Evolutionary conservation across 2,329 filamentous ascomycete species (phyloP).

Genomic region (Periconia digitata): DNA sequence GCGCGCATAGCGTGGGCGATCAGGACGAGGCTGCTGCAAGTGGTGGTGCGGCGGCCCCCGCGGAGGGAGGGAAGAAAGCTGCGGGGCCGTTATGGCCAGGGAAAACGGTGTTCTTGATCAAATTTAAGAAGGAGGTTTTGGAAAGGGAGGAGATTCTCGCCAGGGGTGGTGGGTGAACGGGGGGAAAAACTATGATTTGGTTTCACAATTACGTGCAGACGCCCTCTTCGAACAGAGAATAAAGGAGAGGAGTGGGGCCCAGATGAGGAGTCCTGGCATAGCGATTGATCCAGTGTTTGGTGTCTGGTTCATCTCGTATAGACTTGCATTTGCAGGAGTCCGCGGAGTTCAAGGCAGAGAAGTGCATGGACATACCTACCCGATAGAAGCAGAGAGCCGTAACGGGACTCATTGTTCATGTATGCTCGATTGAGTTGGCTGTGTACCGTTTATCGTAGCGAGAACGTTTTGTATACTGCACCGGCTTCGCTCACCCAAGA

Average conservation of each 20-base stretch:
- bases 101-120: constrained; percentile 92
- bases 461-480: too few relatives aligned
- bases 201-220: not conserved
- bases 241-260: not conserved
- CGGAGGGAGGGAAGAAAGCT: constrained; percentile 52
- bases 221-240: too few relatives aligned
- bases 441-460: too few relatives aligned
- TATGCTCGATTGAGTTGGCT: too few relatives aligned
- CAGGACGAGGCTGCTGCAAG: constrained; percentile 45
- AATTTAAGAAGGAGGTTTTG: constrained; percentile 87
- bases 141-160: constrained; percentile 85
- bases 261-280: too few relatives aligned
- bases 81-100: constrained; percentile 77
- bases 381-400: too few relatives aligned
- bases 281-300: not conserved
- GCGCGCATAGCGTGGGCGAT: constrained; percentile 71
- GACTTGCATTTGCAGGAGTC: not conserved
- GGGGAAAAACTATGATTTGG: not conserved
- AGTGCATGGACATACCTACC: too few relatives aligned
- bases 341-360: not conserved
- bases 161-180: constrained; percentile 51
- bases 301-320: too few relatives aligned
- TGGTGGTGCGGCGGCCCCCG: not conserved
- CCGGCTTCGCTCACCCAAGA: too few relatives aligned
- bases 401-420: too few relatives aligned